Conservation (phyloP, 2,329 filamentous ascomycete species). For the Emmonsiellopsis sp. region DNA sequence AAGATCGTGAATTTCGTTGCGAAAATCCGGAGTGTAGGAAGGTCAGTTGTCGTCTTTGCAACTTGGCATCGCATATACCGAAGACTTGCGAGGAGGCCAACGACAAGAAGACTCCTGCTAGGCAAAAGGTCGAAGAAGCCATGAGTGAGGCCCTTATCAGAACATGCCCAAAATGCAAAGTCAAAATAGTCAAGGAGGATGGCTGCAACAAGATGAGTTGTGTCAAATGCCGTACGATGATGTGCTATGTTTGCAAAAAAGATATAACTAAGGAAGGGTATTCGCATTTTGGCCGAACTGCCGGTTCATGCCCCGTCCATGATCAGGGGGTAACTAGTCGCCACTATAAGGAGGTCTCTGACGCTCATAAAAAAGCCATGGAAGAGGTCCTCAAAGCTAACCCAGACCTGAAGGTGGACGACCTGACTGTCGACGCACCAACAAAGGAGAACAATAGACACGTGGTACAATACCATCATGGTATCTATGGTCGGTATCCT, state of each 20-base stretch:
- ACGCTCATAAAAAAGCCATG: constrained; percentile 51
- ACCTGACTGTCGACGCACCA: constrained; percentile 48
- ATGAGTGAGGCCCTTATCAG: constrained; percentile 73
- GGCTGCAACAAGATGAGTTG: constrained; percentile 84
- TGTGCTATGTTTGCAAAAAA: constrained; percentile 56
- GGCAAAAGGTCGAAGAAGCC: constrained; percentile 68
- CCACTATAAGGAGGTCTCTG: constrained; percentile 54
- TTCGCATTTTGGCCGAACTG: constrained; percentile 50
- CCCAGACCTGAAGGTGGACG: constrained; percentile 49
- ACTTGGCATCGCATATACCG: constrained; percentile 60
- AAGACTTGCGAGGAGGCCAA: constrained; percentile 58
- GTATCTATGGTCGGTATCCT: not conserved
- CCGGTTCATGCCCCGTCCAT: constrained; percentile 51
- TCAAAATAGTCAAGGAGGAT: constrained; percentile 66
- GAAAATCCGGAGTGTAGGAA: constrained; percentile 54
- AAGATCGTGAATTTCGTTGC: constrained; percentile 66
- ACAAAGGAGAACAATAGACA: not conserved
- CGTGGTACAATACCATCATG: too few relatives aligned
- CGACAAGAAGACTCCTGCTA: constrained; percentile 50
- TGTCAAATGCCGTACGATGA: constrained; percentile 41
- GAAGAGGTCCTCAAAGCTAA: constrained; percentile 48
- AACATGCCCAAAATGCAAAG: constrained; percentile 55
- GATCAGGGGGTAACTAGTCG: constrained; percentile 46
- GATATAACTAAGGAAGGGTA: constrained; percentile 51
- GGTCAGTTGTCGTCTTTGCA: constrained; percentile 60